Evolutionary conservation across 1,284 basidiomycete species (phyloP), one percentile per base, ranked within the genome.

Genomic region (Sanghuangporus weigelae): DNA sequence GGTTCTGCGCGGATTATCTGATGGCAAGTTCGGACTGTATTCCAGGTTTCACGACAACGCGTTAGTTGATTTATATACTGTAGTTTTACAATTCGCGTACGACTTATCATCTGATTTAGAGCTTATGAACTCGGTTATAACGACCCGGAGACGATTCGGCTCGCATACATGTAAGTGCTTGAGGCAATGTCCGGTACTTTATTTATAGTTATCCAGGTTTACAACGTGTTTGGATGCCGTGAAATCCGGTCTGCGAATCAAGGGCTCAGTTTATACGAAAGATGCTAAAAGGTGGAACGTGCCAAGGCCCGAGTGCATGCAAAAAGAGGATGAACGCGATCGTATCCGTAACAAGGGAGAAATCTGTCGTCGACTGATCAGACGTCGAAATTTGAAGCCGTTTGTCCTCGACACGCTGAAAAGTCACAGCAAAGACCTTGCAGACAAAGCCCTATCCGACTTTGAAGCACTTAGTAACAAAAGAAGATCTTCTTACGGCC

Each of bases 91-190:
- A 54, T 54, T 8, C n/a, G 16, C 16, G 14, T 5, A n/a, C 12
- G 38, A 54, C 31, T 54, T 19, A 12, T n/a, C 2, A n/a, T 35
- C 6, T 54, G 26, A 31, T 5, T 16, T 19, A 54, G 53, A 7
- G 19, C 38, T 38, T 54, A 54, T 35, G 21, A 23, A 19, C 16
- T 38, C 14, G 53, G 53, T 0, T 44, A 57, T 23, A 73, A 72
- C 19, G 67, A 79, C 56, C 49, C 65, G 0, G 61, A 76, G 1
- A 77, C 88, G 0, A 74, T 85, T 7, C 76, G 81, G 0, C 73
- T 87, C 16, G 87, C 86, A 0, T 84, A 86, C 60, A 87, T 90
- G 89, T 90, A 66, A 67, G 81, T 71, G 11, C 50, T n/a, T 36
- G 16, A 26, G 14, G 21, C 4, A 53, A 31, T 56, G 21, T 65